A percentile compares a stretch with the other conserved stretches of the same genome.
phyloP scores from a whole-genome alignment of 2,329 filamentous ascomycete genomes.

The Colletotrichum filicis region DNA sequence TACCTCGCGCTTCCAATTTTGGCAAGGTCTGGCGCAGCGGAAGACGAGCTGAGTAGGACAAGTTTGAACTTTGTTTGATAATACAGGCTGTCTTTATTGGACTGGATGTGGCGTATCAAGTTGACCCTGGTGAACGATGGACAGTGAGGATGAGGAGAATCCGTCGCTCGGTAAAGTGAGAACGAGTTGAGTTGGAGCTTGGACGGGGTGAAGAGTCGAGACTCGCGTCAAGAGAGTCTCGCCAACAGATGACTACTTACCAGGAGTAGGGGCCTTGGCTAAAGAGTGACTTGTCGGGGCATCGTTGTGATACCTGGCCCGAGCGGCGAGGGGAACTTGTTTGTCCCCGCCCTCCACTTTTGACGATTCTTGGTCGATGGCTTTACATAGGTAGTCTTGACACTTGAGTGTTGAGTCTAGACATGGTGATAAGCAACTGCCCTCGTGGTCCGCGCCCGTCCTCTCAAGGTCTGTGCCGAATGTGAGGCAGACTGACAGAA shows the following conservation, averaged over 20 bases:
- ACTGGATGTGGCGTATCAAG: not conserved
- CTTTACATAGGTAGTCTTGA: no score
- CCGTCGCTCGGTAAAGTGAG: no score
- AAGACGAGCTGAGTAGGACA: not conserved
- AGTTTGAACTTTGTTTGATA: not conserved
- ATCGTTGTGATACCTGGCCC: conserved; percentile 9
- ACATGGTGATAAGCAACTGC: not conserved
- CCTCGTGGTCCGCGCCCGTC: not conserved
- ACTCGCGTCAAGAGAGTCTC: no score
- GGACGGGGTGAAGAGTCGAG: not conserved
- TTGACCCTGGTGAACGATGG: not conserved
- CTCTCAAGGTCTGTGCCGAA: not conserved
- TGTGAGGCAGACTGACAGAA: not conserved
- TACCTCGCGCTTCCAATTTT: not conserved
- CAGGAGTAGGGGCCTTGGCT: not conserved
- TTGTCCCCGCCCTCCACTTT: conserved; percentile 18
- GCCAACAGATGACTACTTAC: no score
- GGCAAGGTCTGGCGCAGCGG: not conserved
- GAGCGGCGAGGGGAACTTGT: not conserved
- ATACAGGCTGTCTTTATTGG: not conserved
- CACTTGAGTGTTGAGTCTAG: not conserved
- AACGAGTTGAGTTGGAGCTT: not conserved
- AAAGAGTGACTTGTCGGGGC: conserved; percentile 4
- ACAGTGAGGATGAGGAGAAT: not conserved
- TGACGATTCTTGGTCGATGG: not conserved